Evolutionary conservation across 2,329 filamentous ascomycete genomes (phyloP).

Genomic region (Nigrospora sphaerica): DNA sequence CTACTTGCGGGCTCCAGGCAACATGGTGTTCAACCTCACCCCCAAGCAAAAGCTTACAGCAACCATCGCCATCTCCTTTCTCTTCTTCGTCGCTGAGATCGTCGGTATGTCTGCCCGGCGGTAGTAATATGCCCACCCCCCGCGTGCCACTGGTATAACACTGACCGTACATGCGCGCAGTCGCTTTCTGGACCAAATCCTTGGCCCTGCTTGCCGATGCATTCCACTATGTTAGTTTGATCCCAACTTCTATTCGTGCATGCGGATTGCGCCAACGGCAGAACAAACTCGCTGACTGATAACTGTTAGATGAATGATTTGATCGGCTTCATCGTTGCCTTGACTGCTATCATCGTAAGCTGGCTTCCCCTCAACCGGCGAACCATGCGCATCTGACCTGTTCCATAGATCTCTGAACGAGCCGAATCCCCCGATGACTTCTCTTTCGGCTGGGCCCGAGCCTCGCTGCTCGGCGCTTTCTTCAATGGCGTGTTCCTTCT

Average conservation of each 20-base stretch:
- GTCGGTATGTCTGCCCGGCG: conserved; percentile 25
- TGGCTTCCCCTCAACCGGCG: background rate
- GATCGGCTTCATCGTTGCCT: conserved; percentile 60
- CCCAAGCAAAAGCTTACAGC: conserved; percentile 38
- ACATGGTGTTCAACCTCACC: conserved; percentile 18
- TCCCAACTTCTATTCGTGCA: background rate
- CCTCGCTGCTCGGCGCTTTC: conserved; percentile 67
- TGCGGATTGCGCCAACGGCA: background rate
- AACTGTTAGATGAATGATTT: conserved; percentile 54
- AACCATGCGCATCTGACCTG: background rate
- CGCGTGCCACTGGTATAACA: background rate
- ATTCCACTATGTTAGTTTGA: conserved; percentile 61
- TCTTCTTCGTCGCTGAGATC: conserved; percentile 46
- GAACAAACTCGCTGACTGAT: conserved; percentile 26
- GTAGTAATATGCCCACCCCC: background rate
- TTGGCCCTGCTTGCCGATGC: conserved; percentile 70
- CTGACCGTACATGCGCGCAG: conserved; percentile 5
- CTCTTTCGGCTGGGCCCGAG: conserved; percentile 72
- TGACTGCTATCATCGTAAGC: conserved; percentile 53
- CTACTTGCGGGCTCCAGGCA: too few species aligned
- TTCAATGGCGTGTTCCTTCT: conserved; percentile 74
- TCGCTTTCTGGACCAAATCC: conserved; percentile 50
- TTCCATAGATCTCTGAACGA: conserved; percentile 47
- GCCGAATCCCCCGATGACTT: conserved; percentile 49
- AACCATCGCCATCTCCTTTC: conserved; percentile 40